These are phyloP conservation scores for Aureobasidium namibiae DNA, from an alignment of 2,329 filamentous ascomycete species.

Conservation along the genomic window DNA sequence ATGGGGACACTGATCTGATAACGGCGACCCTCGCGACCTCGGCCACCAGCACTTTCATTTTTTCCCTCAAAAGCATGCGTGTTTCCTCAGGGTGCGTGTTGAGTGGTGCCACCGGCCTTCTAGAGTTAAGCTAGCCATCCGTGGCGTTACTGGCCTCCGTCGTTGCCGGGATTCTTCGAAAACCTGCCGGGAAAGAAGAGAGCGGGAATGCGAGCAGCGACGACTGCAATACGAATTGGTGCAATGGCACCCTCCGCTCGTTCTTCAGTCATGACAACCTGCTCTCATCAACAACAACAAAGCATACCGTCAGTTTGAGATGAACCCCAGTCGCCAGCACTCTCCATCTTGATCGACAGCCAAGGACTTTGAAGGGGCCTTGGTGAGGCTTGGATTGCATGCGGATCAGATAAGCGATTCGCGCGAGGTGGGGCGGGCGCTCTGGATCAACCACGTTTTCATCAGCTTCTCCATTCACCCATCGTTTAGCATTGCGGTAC, in stretches of 20 bases:
- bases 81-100: not conserved
- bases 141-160: not conserved
- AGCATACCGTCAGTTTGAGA: not conserved
- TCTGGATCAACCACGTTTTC: not conserved
- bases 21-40: conserved; percentile 6
- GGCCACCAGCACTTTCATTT: conserved; percentile 2
- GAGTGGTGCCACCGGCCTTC: not conserved
- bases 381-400: conserved; percentile 2
- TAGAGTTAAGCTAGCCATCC: not conserved
- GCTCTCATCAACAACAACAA: not conserved
- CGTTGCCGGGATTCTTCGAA: not conserved
- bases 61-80: not conserved
- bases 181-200: not conserved
- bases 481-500: not conserved
- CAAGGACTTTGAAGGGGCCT: not conserved
- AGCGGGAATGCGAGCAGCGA: not conserved
- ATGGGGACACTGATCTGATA: conserved; percentile 18
- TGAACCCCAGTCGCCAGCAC: not conserved
- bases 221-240: not conserved
- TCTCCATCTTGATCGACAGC: not conserved
- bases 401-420: conserved; percentile 5
- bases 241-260: too few species aligned
- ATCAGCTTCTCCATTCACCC: not conserved
- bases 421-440: not conserved
- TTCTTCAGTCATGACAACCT: not conserved